Evolutionary conservation across 441 rosid species (phyloP), one percentile per base, ranked within the genome.

Genomic region (Gossypium armourianum): DNA sequence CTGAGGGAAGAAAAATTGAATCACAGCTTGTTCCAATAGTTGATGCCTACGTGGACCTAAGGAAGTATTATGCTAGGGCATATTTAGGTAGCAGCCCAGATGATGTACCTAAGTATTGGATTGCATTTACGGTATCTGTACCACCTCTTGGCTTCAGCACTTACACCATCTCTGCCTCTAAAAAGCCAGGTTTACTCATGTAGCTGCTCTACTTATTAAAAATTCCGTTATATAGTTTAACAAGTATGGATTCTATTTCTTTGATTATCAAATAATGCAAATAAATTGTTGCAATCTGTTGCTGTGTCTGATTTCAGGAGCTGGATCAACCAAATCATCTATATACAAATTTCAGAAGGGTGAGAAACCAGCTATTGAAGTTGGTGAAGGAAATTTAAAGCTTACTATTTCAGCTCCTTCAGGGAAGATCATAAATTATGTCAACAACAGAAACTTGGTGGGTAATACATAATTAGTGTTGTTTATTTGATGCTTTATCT

Each of bases 101-200:
- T 23, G 82, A 72, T 77, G 80, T 80, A 53, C 97, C 97, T 2
- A 91, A 88, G 74, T 90, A 86, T 82, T 87, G 92, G 96, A 90
- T 96, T 73, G 93, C 91, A 73, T 96, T 96, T 79, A 47, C 87
- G 10, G 94, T 79, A 21, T 85, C 90, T 68, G 89, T 87, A 40
- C 97, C 97, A 69, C 92, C 99, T 64, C 89, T 96, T 70, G 99
- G 98, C 77, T 96, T 90, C 89, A 88, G 82, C 81, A 88, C 94
- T 53, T 96, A 93, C 80, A 78, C 83, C 40, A 80, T 96, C 76
- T 89, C 95, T 60, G 78, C 72, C 74, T 81, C 90, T 76, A 81
- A 84, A 86, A 79, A 50, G 53, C 43, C 88, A 89, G 97, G 98
- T 92, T 80, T 59, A 63, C 20, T 52, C 53, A 4, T 24, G 21